phyloP scores from a whole-genome alignment of 2,329 filamentous ascomycete genomes.

The Rutstroemia sydowiana region DNA sequence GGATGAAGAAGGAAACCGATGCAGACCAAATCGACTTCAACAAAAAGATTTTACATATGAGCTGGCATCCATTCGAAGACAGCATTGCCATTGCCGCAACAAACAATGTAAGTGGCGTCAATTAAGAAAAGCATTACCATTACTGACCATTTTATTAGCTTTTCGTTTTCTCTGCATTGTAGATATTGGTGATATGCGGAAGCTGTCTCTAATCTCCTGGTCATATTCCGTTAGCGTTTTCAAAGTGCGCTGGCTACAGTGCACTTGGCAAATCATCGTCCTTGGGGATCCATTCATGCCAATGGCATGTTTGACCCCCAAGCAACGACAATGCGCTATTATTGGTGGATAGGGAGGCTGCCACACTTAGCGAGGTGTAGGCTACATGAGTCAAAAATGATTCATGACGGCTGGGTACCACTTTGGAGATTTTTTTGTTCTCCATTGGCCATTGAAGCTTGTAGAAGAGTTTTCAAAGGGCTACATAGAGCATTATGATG shows the following conservation, averaged over 20 bases:
- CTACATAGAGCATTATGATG: constrained; percentile 2
- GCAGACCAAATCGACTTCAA: constrained; percentile 99
- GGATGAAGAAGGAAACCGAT: constrained; percentile 98
- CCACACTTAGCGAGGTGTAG: constrained; percentile 15
- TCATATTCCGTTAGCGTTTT: constrained; percentile 29
- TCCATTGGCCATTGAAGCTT: constrained; percentile 14
- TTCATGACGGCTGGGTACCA: constrained; percentile 17
- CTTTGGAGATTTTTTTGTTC: constrained; percentile 14
- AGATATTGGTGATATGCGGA: constrained; percentile 29
- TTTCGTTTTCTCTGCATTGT: constrained; percentile 74
- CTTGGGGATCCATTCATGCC: constrained; percentile 19
- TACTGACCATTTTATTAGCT: constrained; percentile 40
- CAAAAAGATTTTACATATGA: constrained; percentile 99
- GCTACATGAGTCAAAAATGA: constrained; percentile 8
- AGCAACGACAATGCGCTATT: constrained; percentile 22
- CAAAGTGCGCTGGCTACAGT: constrained; percentile 25
- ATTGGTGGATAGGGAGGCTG: constrained; percentile 18
- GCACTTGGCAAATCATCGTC: constrained; percentile 17
- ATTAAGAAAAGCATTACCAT: not conserved
- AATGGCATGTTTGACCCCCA: constrained; percentile 20
- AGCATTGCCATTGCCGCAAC: constrained; percentile 99
- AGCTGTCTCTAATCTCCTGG: constrained; percentile 26
- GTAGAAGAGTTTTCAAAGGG: constrained; percentile 9
- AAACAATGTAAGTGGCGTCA: constrained; percentile 75
- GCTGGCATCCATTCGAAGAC: constrained; percentile 99